Evolutionary conservation across 495 filamentous ascomycete species (phyloP).

Genomic region (Aspergillus sclerotioniger): DNA sequence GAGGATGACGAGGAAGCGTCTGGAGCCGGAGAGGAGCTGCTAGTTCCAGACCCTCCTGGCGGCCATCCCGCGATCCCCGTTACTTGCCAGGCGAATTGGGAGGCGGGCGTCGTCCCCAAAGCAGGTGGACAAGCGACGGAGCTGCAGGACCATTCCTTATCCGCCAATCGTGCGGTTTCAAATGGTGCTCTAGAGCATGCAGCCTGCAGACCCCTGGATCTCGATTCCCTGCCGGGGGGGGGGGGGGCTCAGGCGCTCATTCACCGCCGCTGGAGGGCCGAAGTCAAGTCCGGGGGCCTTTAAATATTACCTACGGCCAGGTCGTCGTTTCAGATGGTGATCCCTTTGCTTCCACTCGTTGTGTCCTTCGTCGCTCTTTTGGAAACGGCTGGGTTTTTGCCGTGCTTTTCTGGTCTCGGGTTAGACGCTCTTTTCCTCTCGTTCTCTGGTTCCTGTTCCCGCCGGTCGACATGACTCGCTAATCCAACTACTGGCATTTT

Average conservation of each 20-base stretch:
- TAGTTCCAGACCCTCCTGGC: constrained; percentile 14
- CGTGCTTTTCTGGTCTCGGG: constrained; percentile 27
- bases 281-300: constrained; percentile 33
- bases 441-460: constrained; percentile 24
- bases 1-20: constrained; percentile 18
- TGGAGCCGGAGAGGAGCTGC: background rate
- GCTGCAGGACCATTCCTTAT: constrained; percentile 8
- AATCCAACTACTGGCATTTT: constrained; percentile 24
- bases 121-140: constrained; percentile 8
- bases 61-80: constrained; percentile 6
- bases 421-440: constrained; percentile 35
- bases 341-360: constrained; percentile 36
- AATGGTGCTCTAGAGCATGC: constrained; percentile 20
- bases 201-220: constrained; percentile 23
- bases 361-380: constrained; percentile 36
- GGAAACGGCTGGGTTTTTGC: constrained; percentile 25
- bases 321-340: constrained; percentile 29
- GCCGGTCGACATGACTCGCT: constrained; percentile 16
- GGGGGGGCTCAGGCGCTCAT: constrained; percentile 9
- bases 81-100: constrained; percentile 10
- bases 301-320: constrained; percentile 25
- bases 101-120: constrained; percentile 16
- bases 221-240: constrained; percentile 10
- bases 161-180: constrained; percentile 26
- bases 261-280: constrained; percentile 41